These are phyloP conservation scores for Mycena rebaudengoi DNA, from an alignment of 768 basidiomycete genomes.

Conservation along the genomic window DNA sequence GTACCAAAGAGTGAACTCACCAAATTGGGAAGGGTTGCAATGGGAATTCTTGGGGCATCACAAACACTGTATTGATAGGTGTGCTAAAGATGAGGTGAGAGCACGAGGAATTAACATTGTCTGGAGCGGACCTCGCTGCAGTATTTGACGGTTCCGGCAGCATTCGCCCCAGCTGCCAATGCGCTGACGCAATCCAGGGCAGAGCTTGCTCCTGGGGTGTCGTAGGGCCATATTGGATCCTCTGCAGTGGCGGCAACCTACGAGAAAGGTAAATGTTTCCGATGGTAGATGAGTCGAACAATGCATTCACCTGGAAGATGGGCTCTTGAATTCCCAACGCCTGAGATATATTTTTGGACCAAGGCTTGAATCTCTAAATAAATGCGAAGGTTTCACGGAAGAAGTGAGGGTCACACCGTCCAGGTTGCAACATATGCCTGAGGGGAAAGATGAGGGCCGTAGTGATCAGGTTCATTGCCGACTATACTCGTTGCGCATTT, in stretches of 20 bases:
- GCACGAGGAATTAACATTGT: neutral
- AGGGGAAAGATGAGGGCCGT: constrained; percentile 46
- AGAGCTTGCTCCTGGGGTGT: constrained; percentile 50
- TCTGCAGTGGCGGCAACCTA: constrained; percentile 45
- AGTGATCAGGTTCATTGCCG: constrained; percentile 66
- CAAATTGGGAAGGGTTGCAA: constrained; percentile 59
- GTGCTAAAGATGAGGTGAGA: constrained; percentile 36
- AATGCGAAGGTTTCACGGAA: neutral
- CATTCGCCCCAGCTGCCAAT: constrained; percentile 54
- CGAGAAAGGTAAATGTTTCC: neutral
- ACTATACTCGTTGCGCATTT: constrained; percentile 47
- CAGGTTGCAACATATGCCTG: constrained; percentile 54
- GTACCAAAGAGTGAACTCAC: constrained; percentile 33
- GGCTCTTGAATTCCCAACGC: constrained; percentile 47
- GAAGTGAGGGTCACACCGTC: constrained; percentile 44
- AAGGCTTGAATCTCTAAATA: constrained; percentile 40
- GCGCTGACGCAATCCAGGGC: constrained; percentile 59
- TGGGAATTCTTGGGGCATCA: constrained; percentile 50
- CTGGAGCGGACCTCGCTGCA: constrained; percentile 49
- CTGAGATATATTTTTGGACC: constrained; percentile 58
- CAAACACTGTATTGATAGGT: constrained; percentile 63
- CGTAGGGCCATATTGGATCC: constrained; percentile 62
- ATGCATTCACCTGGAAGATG: constrained; percentile 57
- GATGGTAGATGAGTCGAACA: constrained; percentile 32
- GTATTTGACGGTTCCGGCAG: constrained; percentile 48